Evolutionary conservation across 2,329 filamentous ascomycete species (phyloP), one percentile per base, ranked within the genome.

Genomic region (Aschersonia sp.): DNA sequence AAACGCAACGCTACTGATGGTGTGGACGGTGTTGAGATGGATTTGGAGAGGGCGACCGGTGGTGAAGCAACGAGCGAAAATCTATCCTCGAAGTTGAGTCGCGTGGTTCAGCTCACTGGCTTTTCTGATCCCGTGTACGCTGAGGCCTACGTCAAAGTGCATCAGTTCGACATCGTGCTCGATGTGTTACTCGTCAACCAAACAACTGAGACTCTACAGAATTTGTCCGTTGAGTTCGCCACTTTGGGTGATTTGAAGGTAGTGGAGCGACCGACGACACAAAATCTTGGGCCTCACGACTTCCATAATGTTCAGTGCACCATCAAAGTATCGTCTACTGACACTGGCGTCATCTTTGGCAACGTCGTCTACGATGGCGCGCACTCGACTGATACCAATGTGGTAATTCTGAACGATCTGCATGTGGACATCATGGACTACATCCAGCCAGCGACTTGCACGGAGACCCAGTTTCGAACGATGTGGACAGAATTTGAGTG

Each of bases 401-500:
- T 98, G 7, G 92, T 98, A 48, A 98, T 98, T 56, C 76, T 98
- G 47, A 97, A 97, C 62, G 92, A 98, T 63, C 81, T 98, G 32
- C 92, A 98, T 60, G 90, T 97, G 49, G 92, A 98, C 61, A 96
- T 98, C 55, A 98, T 98, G 92, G 92, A 98, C 68, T 98, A 98
- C 70, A 98, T 98, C 59, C 90, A 97, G 63, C 92, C 92, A 1
- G 90, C 90, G 6, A 83, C 88, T 12, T 98, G 92, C 73, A 92
- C 87, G 5, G 92, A 98, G 72, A 96, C 90, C 9, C 88, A 97
- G 60, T 98, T 98, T 81, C 81, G 92, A 51, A 94, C 87, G n/a
- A 98, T 98, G 92, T 98, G 92, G 92, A 98, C 92, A 39, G 92
- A 98, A 63, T 98, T 98, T 56, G 92, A 98, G 64, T 98, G 92